Percentiles rank a stretch among this genome's conserved stretches.
phyloP scores from a whole-genome alignment of 495 filamentous ascomycete genomes.

The Penicillium simplicissimum region DNA sequence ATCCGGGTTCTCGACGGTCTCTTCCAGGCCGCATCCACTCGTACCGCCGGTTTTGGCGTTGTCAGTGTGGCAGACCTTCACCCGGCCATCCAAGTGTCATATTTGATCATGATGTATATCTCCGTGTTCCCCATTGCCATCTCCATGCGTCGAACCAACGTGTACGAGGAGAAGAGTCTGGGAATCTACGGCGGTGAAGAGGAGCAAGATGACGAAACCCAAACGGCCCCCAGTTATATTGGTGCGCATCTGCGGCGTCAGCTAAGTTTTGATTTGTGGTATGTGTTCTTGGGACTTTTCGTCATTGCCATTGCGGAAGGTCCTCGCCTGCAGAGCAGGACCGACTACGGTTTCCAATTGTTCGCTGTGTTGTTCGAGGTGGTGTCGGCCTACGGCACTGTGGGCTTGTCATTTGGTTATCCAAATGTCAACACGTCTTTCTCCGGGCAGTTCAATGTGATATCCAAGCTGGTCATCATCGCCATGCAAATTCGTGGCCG shows the following conservation, averaged over 20 bases:
- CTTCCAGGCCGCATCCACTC: constrained; percentile 83
- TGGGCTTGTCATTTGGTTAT: constrained; percentile 86
- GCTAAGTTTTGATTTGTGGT: constrained; percentile 94
- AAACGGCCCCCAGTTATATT: constrained; percentile 76
- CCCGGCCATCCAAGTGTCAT: constrained; percentile 90
- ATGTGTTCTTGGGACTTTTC: constrained; percentile 85
- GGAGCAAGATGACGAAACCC: constrained; percentile 36
- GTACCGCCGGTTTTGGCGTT: constrained; percentile 84
- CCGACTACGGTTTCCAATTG: constrained; percentile 67
- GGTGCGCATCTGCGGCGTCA: constrained; percentile 85
- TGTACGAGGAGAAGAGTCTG: constrained; percentile 92
- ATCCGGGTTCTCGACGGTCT: constrained; percentile 77
- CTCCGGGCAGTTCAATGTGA: constrained; percentile 69
- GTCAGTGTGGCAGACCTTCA: constrained; percentile 76
- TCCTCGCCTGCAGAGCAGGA: constrained; percentile 52
- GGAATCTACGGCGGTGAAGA: constrained; percentile 68
- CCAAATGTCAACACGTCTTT: constrained; percentile 73
- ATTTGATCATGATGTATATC: constrained; percentile 99
- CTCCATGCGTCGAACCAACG: constrained; percentile 88
- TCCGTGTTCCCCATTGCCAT: constrained; percentile 96
- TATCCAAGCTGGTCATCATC: constrained; percentile 90
- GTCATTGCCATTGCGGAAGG: constrained; percentile 86
- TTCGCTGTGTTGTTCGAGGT: constrained; percentile 88
- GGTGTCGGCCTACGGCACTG: constrained; percentile 91
- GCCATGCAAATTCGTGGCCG: constrained; percentile 92